A percentile compares a stretch with the other conserved stretches of the same genome.
Evolutionary conservation across 2,329 filamentous ascomycete species (phyloP).

Genomic region (Stagonosporopsis chrysanthemi): DNA sequence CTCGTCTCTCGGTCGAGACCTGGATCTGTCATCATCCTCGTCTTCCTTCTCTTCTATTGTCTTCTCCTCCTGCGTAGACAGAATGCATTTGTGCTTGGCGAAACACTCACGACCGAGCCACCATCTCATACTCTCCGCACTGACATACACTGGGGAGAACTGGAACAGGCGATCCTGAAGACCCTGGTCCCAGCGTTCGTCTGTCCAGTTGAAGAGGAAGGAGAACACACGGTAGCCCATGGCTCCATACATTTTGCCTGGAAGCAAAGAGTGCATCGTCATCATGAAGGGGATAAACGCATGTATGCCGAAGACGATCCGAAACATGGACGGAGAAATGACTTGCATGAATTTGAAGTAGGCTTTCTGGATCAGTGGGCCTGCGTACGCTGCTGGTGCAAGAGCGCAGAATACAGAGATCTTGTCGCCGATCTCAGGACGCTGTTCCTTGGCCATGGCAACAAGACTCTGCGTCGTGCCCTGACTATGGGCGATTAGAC

Average conservation of each 20-base stretch:
- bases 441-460: constrained; percentile 86
- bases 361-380: constrained; percentile 81
- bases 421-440: constrained; percentile 81
- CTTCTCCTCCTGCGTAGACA: constrained; percentile 78
- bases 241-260: constrained; percentile 74
- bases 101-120: constrained; percentile 92
- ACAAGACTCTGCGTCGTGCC: constrained; percentile 90
- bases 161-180: constrained; percentile 86
- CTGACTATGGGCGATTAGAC: constrained; percentile 86
- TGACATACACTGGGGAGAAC: constrained; percentile 90
- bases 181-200: constrained; percentile 82
- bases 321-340: constrained; percentile 78
- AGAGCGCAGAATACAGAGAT: constrained; percentile 91
- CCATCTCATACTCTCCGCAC: constrained; percentile 90
- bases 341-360: constrained; percentile 92
- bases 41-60: constrained; percentile 64
- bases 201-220: constrained; percentile 88
- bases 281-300: constrained; percentile 95
- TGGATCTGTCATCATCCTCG: constrained; percentile 41
- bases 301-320: constrained; percentile 87
- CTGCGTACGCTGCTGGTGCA: constrained; percentile 89
- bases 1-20: constrained; percentile 17
- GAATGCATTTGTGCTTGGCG: constrained; percentile 82
- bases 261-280: constrained; percentile 74
- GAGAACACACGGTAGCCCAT: constrained; percentile 90